Percentiles rank a stretch among this genome's conserved stretches.
phyloP scores from a whole-genome alignment of 2,329 filamentous ascomycete species.

The Exophiala bonariae region DNA sequence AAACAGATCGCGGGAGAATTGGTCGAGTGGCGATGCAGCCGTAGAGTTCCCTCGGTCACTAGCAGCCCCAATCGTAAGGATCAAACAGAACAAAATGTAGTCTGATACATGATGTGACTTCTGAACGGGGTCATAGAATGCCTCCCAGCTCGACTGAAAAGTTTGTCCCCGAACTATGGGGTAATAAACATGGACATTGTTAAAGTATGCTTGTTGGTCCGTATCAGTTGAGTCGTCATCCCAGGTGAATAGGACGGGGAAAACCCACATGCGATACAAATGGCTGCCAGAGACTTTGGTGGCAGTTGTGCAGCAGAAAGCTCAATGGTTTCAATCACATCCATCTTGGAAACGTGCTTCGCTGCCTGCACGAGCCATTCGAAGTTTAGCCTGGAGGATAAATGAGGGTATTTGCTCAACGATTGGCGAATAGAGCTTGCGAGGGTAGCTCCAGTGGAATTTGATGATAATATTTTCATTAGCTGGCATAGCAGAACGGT shows the following conservation, averaged over 20 bases:
- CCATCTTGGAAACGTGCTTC: not conserved
- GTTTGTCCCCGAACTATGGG: not conserved
- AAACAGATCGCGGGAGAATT: slow-evolving; percentile 1
- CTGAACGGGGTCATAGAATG: slow-evolving; percentile 1
- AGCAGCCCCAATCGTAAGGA: slow-evolving; percentile 1
- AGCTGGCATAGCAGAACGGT: not conserved
- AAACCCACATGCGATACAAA: not conserved
- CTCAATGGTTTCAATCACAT: not conserved
- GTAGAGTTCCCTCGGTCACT: slow-evolving; percentile 1
- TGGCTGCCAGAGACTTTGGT: not conserved
- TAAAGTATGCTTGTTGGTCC: slow-evolving; percentile 4
- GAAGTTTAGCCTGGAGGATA: not conserved
- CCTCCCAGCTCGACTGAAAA: slow-evolving; percentile 2
- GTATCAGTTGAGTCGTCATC: not conserved
- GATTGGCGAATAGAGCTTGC: slow-evolving; percentile 1
- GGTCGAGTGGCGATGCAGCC: not conserved
- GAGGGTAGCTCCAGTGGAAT: not conserved
- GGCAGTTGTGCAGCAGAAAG: not conserved
- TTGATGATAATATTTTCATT: not conserved
- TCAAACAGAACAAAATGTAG: slow-evolving; percentile 4
- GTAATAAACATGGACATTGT: slow-evolving; percentile 5
- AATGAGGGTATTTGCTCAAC: slow-evolving; percentile 1
- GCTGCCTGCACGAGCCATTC: slow-evolving; percentile 4
- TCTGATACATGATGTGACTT: not conserved
- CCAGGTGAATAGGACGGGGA: not conserved